These are phyloP conservation scores for Pichia phayaonensis DNA, from an alignment of 805 yeast species.

Conservation along the genomic window DNA sequence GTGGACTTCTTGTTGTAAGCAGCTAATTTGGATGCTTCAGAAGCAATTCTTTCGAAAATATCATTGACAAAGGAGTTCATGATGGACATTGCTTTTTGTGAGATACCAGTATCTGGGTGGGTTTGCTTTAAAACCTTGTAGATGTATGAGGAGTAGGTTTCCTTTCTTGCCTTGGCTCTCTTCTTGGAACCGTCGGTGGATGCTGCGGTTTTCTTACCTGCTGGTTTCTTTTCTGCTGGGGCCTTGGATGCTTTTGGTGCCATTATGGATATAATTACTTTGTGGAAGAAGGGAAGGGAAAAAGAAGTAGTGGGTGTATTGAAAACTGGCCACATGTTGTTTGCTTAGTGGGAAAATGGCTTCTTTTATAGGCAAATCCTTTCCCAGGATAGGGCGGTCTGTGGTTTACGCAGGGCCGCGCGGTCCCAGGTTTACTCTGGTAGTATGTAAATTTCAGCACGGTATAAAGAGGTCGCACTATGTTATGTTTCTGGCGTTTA, in stretches of 20 bases:
- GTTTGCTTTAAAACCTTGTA: constrained; percentile 98
- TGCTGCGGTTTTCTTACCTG: constrained; percentile 79
- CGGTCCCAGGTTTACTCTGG: background rate
- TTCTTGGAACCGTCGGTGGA: constrained; percentile 68
- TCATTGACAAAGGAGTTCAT: constrained; percentile 98
- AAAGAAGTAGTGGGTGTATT: too few relatives aligned
- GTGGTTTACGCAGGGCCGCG: background rate
- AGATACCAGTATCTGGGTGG: constrained; percentile 99
- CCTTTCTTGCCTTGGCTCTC: constrained; percentile 95
- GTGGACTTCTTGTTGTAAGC: constrained; percentile 98
- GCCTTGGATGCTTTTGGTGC: constrained; percentile 82
- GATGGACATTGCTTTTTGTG: constrained; percentile 97
- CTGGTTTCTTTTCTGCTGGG: constrained; percentile 91
- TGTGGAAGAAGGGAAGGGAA: background rate
- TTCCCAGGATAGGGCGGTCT: background rate
- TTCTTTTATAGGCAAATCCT: background rate
- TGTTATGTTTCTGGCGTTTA: background rate
- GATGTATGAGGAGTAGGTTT: constrained; percentile 95
- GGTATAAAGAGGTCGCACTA: background rate
- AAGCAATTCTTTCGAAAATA: constrained; percentile 95
- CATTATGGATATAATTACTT: constrained; percentile 34
- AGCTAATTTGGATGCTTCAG: constrained; percentile 97
- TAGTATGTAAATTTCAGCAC: background rate
- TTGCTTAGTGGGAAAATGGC: background rate
- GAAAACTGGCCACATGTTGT: too few relatives aligned